Percentiles rank a stretch among this genome's conserved stretches.
Conservation (phyloP, 2,329 filamentous ascomycete species). For the Fusarium palustre region DNA sequence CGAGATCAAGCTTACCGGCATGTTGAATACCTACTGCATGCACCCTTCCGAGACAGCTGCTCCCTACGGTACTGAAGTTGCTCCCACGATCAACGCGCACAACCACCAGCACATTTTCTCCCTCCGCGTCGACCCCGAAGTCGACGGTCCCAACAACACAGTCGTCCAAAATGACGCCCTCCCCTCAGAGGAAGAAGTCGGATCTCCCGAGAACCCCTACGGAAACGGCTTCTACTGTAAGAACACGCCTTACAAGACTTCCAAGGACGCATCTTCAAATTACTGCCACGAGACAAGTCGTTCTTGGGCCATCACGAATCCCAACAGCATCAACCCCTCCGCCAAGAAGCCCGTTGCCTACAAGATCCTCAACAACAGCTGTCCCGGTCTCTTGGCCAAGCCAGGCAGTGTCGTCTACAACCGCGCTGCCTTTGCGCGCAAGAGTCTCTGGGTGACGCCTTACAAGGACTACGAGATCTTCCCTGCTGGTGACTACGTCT, state of each 20-base stretch:
- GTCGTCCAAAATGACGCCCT: conserved; percentile 82
- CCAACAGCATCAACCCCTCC: conserved; percentile 82
- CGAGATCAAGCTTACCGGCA: conserved; percentile 66
- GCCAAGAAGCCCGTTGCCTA: conserved; percentile 87
- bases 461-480: conserved; percentile 85
- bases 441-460: conserved; percentile 51
- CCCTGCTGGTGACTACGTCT: conserved; percentile 87
- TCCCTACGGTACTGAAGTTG: conserved; percentile 72
- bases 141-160: conserved; percentile 71
- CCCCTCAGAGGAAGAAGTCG: conserved; percentile 77
- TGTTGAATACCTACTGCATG: conserved; percentile 59
- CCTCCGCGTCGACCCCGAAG: conserved; percentile 72
- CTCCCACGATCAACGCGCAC: conserved; percentile 70
- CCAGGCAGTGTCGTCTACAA: conserved; percentile 87
- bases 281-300: conserved; percentile 83
- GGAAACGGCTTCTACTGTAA: conserved; percentile 91
- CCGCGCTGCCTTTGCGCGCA: conserved; percentile 83
- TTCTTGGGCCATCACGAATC: conserved; percentile 92
- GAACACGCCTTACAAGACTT: conserved; percentile 81
- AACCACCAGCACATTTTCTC: conserved; percentile 79
- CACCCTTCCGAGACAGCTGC: conserved; percentile 56
- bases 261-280: conserved; percentile 75
- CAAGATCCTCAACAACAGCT: conserved; percentile 89
- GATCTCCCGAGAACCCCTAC: conserved; percentile 84
- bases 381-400: conserved; percentile 83